These are phyloP conservation scores for Candida khao-thaluensis DNA, from an alignment of 805 yeast genomes.

Conservation along the genomic window DNA sequence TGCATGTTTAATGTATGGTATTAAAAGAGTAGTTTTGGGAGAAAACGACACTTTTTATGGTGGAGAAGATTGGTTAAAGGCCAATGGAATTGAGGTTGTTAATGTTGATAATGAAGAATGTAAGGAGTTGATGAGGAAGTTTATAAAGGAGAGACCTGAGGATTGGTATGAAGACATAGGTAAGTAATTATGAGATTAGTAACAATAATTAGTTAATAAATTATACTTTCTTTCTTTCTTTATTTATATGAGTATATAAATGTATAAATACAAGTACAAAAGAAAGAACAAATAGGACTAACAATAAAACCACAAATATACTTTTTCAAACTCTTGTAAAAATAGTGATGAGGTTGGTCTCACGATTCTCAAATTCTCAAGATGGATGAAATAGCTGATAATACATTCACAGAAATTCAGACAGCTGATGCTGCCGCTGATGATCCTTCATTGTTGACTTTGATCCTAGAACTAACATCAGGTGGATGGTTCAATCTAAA, in stretches of 20 bases:
- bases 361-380: too few relatives aligned
- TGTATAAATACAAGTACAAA: too few relatives aligned
- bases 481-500: slow-evolving; percentile 55
- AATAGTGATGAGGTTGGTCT: too few relatives aligned
- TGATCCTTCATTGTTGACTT: slow-evolving; percentile 72
- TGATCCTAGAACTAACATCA: slow-evolving; percentile 78
- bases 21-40: slow-evolving; percentile 83
- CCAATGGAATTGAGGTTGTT: slow-evolving; percentile 71
- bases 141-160: slow-evolving; percentile 73
- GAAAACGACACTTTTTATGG: slow-evolving; percentile 84
- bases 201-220: too few relatives aligned
- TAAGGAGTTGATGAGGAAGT: slow-evolving; percentile 69
- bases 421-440: slow-evolving; percentile 29
- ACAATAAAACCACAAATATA: too few relatives aligned
- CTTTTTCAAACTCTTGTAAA: too few relatives aligned
- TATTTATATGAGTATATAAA: background rate
- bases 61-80: slow-evolving; percentile 70
- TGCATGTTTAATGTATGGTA: slow-evolving; percentile 84
- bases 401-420: slow-evolving; percentile 44
- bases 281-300: too few relatives aligned
- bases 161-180: slow-evolving; percentile 87
- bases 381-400: slow-evolving; percentile 71
- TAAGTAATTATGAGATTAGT: slow-evolving; percentile 16
- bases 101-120: slow-evolving; percentile 61
- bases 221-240: background rate